Conservation (phyloP, 1,139 yeast genomes). For the Blastobotrys capitulatus region DNA sequence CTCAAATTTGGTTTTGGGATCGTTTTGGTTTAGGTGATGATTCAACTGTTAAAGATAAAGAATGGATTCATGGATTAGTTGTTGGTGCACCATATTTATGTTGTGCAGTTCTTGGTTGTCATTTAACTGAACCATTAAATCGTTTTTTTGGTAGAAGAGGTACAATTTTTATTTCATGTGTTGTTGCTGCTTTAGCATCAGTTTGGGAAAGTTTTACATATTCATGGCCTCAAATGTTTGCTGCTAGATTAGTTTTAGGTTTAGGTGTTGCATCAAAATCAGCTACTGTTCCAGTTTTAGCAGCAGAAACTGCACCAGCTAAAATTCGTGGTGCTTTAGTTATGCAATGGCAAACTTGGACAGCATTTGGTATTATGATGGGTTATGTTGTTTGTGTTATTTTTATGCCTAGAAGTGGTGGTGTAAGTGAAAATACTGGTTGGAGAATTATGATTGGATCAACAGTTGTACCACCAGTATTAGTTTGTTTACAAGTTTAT, state of each 20-base stretch:
- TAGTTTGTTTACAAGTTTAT: slow-evolving; percentile 6
- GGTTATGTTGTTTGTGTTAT: slow-evolving; percentile 71
- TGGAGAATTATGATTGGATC: slow-evolving; percentile 51
- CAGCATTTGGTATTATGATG: slow-evolving; percentile 80
- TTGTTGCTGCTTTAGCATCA: slow-evolving; percentile 61
- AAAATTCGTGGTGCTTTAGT: slow-evolving; percentile 73
- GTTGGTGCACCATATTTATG: slow-evolving; percentile 81
- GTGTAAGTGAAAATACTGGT: slow-evolving; percentile 47
- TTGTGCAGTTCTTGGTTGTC: slow-evolving; percentile 65
- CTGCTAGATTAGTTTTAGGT: slow-evolving; percentile 67
- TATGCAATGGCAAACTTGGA: slow-evolving; percentile 87
- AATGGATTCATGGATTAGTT: slow-evolving; percentile 66
- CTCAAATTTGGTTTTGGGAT: slow-evolving; percentile 62
- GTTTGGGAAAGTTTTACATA: slow-evolving; percentile 73
- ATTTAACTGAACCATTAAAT: slow-evolving; percentile 68
- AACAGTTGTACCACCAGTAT: slow-evolving; percentile 38
- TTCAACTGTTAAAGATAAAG: neutral
- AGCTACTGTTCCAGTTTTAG: slow-evolving; percentile 75
- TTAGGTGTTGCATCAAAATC: slow-evolving; percentile 78
- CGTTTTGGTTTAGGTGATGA: slow-evolving; percentile 29
- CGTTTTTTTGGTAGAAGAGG: slow-evolving; percentile 63
- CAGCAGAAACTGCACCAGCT: slow-evolving; percentile 78
- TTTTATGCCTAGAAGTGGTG: slow-evolving; percentile 41
- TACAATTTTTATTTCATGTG: slow-evolving; percentile 63
- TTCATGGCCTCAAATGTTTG: slow-evolving; percentile 68